These are phyloP conservation scores for Ocimum tenuiflorum DNA, from an alignment of 257 asterid genomes.

Conservation along the genomic window DNA sequence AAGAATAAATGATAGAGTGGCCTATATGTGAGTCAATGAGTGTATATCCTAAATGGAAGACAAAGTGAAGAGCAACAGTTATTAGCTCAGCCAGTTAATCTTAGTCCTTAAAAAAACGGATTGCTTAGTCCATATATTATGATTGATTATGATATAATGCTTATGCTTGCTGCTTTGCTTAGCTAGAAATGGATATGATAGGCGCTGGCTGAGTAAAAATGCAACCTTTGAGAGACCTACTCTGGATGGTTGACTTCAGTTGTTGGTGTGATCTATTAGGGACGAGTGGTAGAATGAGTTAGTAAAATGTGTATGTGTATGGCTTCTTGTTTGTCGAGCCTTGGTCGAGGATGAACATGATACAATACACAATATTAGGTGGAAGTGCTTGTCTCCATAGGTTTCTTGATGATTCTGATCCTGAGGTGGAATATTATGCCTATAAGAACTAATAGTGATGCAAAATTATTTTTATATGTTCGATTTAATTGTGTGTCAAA, in stretches of 20 bases:
- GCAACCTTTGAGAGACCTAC: slow-evolving; percentile 12
- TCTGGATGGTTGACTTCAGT: too few relatives aligned
- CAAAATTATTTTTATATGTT: background rate
- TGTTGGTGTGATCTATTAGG: too few relatives aligned
- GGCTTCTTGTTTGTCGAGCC: too few relatives aligned
- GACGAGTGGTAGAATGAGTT: too few relatives aligned
- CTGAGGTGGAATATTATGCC: background rate
- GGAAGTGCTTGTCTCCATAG: too few relatives aligned
- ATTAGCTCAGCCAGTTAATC: background rate
- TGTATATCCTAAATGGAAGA: background rate
- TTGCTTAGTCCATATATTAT: background rate
- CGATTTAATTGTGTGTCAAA: background rate
- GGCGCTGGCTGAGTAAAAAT: background rate
- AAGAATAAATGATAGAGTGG: slow-evolving; percentile 22
- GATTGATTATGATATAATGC: background rate
- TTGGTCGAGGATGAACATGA: too few relatives aligned
- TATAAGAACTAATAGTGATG: background rate
- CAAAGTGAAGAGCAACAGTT: background rate
- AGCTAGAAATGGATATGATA: background rate
- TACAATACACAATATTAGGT: too few relatives aligned
- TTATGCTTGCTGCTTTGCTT: background rate
- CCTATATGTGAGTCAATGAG: background rate
- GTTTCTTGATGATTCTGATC: too few relatives aligned
- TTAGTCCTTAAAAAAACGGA: background rate
- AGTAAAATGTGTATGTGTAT: too few relatives aligned